Percentiles rank a stretch among this genome's conserved stretches.
These are phyloP conservation scores for Cercospora citrullina DNA, from an alignment of 2,329 filamentous ascomycete species.

Conservation along the genomic window DNA sequence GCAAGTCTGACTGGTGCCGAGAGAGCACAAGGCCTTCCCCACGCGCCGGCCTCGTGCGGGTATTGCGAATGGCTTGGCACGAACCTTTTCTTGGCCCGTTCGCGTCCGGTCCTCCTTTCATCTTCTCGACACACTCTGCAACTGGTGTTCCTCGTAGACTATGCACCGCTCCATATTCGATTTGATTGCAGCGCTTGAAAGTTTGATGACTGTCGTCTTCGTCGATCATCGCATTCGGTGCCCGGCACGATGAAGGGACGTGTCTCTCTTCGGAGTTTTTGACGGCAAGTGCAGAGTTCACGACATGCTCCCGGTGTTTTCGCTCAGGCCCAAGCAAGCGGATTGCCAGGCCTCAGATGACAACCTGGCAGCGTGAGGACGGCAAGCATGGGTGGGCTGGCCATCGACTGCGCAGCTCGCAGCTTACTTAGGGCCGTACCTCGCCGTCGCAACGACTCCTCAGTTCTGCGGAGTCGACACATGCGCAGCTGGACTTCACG, in stretches of 20 bases:
- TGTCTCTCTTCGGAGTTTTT: background rate
- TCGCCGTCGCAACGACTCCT: background rate
- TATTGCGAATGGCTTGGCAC: background rate
- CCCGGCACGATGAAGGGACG: background rate
- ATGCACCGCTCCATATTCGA: background rate
- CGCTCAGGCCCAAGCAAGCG: background rate
- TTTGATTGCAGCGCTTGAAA: background rate
- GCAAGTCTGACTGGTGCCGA: background rate
- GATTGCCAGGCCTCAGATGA: background rate
- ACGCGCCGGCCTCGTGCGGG: background rate
- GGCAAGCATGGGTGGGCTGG: slow-evolving; percentile 1
- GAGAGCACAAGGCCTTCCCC: background rate
- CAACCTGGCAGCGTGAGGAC: background rate
- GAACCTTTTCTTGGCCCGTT: background rate
- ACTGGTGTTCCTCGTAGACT: background rate
- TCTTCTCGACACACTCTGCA: background rate
- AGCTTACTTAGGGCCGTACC: slow-evolving; percentile 9
- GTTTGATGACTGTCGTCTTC: background rate
- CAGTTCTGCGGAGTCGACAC: background rate
- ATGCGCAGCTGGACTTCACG: background rate
- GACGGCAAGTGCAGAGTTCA: background rate
- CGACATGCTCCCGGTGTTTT: slow-evolving; percentile 2
- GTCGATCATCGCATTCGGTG: background rate
- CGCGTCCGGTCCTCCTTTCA: background rate
- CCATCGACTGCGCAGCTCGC: background rate